Percentiles rank a stretch among this genome's conserved stretches.
phyloP scores from a whole-genome alignment of 192 early-diverging fungal species.

The Coemansia sp. region DNA sequence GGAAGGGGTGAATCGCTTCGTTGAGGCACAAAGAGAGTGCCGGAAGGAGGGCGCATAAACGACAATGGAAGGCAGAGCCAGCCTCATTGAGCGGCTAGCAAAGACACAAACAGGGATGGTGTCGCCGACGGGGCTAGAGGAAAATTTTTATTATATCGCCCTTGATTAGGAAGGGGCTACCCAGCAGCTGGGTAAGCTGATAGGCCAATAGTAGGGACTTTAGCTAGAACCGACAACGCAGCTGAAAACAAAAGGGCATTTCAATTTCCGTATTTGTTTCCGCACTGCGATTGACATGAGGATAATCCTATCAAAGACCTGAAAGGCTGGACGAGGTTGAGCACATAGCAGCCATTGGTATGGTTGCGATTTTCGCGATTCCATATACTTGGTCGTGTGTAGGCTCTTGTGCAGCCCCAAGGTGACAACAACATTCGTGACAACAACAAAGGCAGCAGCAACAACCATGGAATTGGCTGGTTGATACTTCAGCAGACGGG shows the following conservation, averaged over 20 bases:
- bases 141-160: neutral
- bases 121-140: neutral
- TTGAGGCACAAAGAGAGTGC: neutral
- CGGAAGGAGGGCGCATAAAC: neutral
- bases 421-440: too few relatives aligned
- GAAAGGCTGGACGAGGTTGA: neutral
- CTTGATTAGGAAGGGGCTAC: neutral
- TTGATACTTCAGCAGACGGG: neutral
- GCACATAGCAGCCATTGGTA: neutral
- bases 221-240: neutral
- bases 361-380: neutral
- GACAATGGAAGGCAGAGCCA: neutral
- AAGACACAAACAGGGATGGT: neutral
- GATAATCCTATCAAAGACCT: neutral
- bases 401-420: neutral
- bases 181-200: slow-evolving; percentile 1
- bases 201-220: neutral
- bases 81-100: neutral
- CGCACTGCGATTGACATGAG: neutral
- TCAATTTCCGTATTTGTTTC: neutral
- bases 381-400: neutral
- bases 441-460: neutral
- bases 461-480: neutral
- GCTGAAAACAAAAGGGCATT: neutral
- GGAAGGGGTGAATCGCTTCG: neutral